phyloP scores from a whole-genome alignment of 2,329 filamentous ascomycete species.

The Fusarium bactridioides region DNA sequence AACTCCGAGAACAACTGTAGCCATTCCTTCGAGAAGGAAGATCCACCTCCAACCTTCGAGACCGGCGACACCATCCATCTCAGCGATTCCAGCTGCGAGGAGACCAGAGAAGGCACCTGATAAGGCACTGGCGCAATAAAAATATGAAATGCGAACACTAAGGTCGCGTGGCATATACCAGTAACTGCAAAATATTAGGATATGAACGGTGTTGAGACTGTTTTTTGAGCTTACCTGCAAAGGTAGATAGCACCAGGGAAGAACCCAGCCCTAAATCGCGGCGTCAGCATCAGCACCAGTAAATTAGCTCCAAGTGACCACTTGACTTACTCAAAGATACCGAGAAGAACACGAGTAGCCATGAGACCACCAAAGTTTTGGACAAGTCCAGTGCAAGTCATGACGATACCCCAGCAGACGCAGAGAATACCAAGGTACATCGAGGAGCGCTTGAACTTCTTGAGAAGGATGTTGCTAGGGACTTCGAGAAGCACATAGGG shows the following conservation, averaged over 20 bases:
- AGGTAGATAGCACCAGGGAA: constrained; percentile 79
- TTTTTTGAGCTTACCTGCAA: constrained; percentile 51
- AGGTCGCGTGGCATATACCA: too few relatives aligned
- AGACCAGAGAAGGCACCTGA: constrained; percentile 77
- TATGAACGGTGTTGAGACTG: too few relatives aligned
- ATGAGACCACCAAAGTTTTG: constrained; percentile 66
- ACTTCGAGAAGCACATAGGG: constrained; percentile 38
- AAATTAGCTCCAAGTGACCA: neutral
- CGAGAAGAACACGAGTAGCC: constrained; percentile 70
- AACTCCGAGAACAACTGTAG: constrained; percentile 48
- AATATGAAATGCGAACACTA: constrained; percentile 43
- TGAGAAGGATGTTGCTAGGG: constrained; percentile 40
- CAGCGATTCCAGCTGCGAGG: constrained; percentile 70
- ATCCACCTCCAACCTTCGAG: constrained; percentile 45
- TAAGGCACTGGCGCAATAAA: constrained; percentile 80
- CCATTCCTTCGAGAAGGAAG: constrained; percentile 38
- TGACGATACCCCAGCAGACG: constrained; percentile 68
- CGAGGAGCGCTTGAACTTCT: constrained; percentile 38
- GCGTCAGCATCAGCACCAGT: neutral
- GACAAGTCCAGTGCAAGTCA: constrained; percentile 70
- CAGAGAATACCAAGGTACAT: constrained; percentile 34
- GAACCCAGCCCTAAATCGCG: constrained; percentile 60
- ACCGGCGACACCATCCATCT: constrained; percentile 69
- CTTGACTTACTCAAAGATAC: constrained; percentile 63
- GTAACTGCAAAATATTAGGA: too few relatives aligned